These are phyloP conservation scores for Eutypa lata DNA, from an alignment of 2,329 filamentous ascomycete species.

Conservation along the genomic window DNA sequence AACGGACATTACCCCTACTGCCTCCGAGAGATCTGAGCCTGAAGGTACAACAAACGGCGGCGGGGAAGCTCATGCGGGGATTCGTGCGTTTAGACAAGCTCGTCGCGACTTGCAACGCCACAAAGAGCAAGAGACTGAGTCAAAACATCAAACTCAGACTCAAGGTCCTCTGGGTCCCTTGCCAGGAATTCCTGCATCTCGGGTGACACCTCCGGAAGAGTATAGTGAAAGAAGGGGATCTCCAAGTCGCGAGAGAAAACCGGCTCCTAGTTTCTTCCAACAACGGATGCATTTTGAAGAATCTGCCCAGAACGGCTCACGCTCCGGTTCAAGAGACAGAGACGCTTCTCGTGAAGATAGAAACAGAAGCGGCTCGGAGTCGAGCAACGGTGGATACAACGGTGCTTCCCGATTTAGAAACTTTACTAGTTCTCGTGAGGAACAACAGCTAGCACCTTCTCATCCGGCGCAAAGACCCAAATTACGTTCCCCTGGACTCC, in stretches of 20 bases:
- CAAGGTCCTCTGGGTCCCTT: slow-evolving; percentile 17
- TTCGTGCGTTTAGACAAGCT: slow-evolving; percentile 56
- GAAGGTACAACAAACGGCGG: slow-evolving; percentile 15
- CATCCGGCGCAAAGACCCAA: slow-evolving; percentile 25
- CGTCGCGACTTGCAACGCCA: slow-evolving; percentile 54
- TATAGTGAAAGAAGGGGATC: slow-evolving; percentile 27
- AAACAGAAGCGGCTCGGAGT: slow-evolving; percentile 54
- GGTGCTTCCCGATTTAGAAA: slow-evolving; percentile 40
- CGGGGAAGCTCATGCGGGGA: slow-evolving; percentile 42
- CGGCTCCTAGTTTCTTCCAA: slow-evolving; percentile 43
- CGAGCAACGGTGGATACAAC: slow-evolving; percentile 42
- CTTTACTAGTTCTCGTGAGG: slow-evolving; percentile 34
- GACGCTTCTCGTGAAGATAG: slow-evolving; percentile 35
- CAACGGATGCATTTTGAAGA: slow-evolving; percentile 44
- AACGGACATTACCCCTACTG: slow-evolving; percentile 3
- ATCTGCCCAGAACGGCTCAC: slow-evolving; percentile 24
- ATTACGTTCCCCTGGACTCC: slow-evolving; percentile 44
- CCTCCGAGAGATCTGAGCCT: slow-evolving; percentile 3
- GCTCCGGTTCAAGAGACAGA: slow-evolving; percentile 23
- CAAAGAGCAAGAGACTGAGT: slow-evolving; percentile 49
- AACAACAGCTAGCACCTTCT: slow-evolving; percentile 28
- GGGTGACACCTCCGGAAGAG: slow-evolving; percentile 22
- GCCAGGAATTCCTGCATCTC: slow-evolving; percentile 15
- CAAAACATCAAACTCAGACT: slow-evolving; percentile 35
- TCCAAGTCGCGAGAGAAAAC: slow-evolving; percentile 42